Evolutionary conservation across 495 filamentous ascomycete genomes (phyloP), one percentile per base, ranked within the genome.

Genomic region (Aspergillus haitiensis): DNA sequence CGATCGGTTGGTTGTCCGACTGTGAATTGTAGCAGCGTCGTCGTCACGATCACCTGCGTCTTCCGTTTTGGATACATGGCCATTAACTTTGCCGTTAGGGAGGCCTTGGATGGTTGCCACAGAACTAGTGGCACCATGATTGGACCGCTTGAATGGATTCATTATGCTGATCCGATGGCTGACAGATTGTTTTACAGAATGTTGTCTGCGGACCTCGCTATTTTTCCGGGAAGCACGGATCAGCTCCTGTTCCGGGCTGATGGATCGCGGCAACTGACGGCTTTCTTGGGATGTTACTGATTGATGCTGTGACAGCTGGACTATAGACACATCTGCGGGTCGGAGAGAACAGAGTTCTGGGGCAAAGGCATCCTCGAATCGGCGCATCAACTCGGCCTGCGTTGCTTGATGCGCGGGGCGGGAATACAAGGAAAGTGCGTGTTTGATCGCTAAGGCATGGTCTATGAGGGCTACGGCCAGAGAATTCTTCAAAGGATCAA

Each of bases 391-490:
- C 57, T 85, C 79, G 27, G 76, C 71, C 59, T 82, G 81, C 2
- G 83, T 86, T 61, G 82, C 84, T 81, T 80, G 74, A 47, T 82
- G 82, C 21, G 78, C 82, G 67, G 76, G 84, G 35, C 82, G 76
- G 39, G 76, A 75, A 68, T 89, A 91, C 55, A 88, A 81, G 8
- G 82, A 79, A 52, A 98, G 70, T 63, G 90, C 92, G 57, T 91
- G 86, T 75, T 93, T 93, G 68, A 98, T 85, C 62, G 88, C 84
- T 44, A 92, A 81, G 5, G 91, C 91, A 67, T 98, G 93, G 67
- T 98, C 94, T 51, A 95, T 81, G 42, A 98, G 80, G 16, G 91
- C 91, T 59, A 90, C 87, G 61, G 86, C 88, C 53, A 98, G 85
- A 16, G 95, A 92, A 62, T 87, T 91, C 63, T 93, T 84, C 72